phyloP scores from a whole-genome alignment of 805 yeast genomes.

The Nematodospora valgi region DNA sequence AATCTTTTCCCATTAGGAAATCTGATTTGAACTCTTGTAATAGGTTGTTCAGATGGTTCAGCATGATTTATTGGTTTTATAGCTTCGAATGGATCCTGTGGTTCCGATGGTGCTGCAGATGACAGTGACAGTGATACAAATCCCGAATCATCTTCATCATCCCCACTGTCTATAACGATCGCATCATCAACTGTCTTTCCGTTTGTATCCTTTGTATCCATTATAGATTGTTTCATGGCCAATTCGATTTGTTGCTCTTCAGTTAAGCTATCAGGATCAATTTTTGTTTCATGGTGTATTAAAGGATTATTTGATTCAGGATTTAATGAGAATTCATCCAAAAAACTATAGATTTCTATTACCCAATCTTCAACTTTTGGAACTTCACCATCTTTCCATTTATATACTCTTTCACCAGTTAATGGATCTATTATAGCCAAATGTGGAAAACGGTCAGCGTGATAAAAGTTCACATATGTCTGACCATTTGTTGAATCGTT shows the following conservation, averaged over 20 bases:
- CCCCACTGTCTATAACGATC: constrained; percentile 18
- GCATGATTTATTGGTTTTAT: constrained; percentile 50
- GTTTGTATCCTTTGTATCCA: constrained; percentile 23
- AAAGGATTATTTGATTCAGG: constrained; percentile 64
- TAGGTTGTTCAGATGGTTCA: constrained; percentile 64
- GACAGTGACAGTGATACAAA: not conserved
- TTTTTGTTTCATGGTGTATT: constrained; percentile 53
- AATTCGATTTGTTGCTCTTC: constrained; percentile 83
- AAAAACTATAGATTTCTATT: constrained; percentile 66
- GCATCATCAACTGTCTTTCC: constrained; percentile 27
- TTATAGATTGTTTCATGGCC: constrained; percentile 67
- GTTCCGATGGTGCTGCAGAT: constrained; percentile 10
- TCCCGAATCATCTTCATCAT: constrained; percentile 15
- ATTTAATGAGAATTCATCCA: constrained; percentile 60
- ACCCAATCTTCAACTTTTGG: constrained; percentile 62
- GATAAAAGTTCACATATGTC: constrained; percentile 69
- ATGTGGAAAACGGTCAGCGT: constrained; percentile 73
- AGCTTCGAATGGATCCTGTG: constrained; percentile 42
- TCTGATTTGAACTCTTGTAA: constrained; percentile 83
- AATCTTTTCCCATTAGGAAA: constrained; percentile 82
- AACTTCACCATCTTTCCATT: constrained; percentile 64
- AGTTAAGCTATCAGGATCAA: constrained; percentile 63
- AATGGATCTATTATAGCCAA: constrained; percentile 90
- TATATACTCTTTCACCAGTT: constrained; percentile 84
- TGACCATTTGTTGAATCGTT: constrained; percentile 73